Evolutionary conservation across 768 basidiomycete species (phyloP).

Genomic region (Termitomyces sp.): DNA sequence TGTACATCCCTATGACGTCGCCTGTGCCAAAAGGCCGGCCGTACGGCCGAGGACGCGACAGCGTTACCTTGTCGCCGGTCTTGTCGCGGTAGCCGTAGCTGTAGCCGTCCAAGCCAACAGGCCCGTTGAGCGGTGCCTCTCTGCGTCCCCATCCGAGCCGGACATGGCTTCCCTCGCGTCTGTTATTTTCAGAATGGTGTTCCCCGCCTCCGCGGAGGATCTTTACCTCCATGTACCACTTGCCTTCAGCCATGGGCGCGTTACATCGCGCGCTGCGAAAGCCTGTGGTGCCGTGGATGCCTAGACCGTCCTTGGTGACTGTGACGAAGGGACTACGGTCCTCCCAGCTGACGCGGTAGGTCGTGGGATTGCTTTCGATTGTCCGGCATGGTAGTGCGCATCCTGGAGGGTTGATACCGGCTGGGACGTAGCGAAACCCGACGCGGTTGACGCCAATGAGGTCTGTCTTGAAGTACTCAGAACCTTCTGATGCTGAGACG

Average conservation of each 20-base stretch:
- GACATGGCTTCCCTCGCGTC: constrained; percentile 74
- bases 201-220: constrained; percentile 75
- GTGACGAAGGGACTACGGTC: constrained; percentile 81
- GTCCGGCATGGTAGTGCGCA: constrained; percentile 65
- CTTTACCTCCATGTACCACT: constrained; percentile 92
- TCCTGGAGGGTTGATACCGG: constrained; percentile 64
- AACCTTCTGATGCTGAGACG: constrained; percentile 50
- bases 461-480: constrained; percentile 66
- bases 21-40: constrained; percentile 72
- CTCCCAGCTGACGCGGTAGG: constrained; percentile 83
- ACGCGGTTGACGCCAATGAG: constrained; percentile 70
- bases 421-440: constrained; percentile 78
- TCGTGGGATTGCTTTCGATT: constrained; percentile 73
- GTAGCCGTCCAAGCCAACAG: constrained; percentile 92
- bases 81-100: constrained; percentile 91
- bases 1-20: constrained; percentile 92
- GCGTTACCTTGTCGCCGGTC: constrained; percentile 85
- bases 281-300: constrained; percentile 79
- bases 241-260: constrained; percentile 83
- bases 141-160: constrained; percentile 89
- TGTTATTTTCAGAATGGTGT: constrained; percentile 41
- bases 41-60: constrained; percentile 80
- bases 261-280: constrained; percentile 90
- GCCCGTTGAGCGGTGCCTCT: constrained; percentile 91
- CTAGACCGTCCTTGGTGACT: constrained; percentile 75